Conservation (phyloP, 1,284 basidiomycete species). For the Macrocybe sp. region DNA sequence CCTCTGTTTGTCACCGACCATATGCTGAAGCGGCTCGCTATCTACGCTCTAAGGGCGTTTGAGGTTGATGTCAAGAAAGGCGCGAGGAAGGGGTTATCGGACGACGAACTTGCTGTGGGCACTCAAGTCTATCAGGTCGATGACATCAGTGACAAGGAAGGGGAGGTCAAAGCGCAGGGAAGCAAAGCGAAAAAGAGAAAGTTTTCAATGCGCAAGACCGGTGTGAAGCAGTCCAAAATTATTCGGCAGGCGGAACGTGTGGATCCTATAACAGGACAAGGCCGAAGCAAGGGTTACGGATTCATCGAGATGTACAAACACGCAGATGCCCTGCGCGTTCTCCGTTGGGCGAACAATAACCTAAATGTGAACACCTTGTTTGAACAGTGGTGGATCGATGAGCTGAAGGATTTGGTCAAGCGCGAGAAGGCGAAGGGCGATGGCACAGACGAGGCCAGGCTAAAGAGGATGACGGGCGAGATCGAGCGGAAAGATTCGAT, state of each 20-base stretch:
- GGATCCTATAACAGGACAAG: constrained; percentile 83
- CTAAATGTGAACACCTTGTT: constrained; percentile 59
- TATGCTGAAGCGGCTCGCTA: constrained; percentile 83
- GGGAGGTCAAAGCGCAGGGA: constrained; percentile 18
- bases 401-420: constrained; percentile 68
- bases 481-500: constrained; percentile 39
- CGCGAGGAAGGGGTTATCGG: constrained; percentile 54
- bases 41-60: constrained; percentile 79
- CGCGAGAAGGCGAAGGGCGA: constrained; percentile 47
- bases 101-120: constrained; percentile 64
- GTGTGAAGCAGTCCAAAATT: constrained; percentile 86
- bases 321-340: constrained; percentile 84
- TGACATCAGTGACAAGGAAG: constrained; percentile 19
- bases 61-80: constrained; percentile 74
- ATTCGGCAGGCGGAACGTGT: constrained; percentile 84
- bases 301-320: constrained; percentile 91
- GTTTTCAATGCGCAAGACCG: constrained; percentile 38
- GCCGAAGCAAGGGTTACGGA: constrained; percentile 90
- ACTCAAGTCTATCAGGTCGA: constrained; percentile 12
- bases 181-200: constrained; percentile 24
- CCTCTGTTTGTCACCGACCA: constrained; percentile 89
- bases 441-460: constrained; percentile 40
- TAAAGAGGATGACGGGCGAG: constrained; percentile 59
- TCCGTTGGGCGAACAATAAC: constrained; percentile 96
- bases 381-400: constrained; percentile 80